Evolutionary conservation across 1,284 basidiomycete species (phyloP).

Genomic region (Peniophora sp.): DNA sequence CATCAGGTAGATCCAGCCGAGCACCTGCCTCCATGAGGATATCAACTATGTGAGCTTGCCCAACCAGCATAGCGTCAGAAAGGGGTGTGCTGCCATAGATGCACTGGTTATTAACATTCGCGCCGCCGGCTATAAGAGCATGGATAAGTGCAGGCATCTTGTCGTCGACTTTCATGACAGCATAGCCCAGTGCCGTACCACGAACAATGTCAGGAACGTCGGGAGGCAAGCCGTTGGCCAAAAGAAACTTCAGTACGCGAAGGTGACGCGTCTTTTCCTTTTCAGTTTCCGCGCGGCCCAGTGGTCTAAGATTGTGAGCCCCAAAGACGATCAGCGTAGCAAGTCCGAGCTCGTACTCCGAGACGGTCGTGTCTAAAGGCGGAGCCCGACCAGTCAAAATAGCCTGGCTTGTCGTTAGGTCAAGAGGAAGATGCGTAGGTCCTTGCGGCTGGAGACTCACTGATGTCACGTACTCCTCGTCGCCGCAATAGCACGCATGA

Average conservation of each 20-base stretch:
- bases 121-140: constrained; percentile 32
- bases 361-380: too few species aligned
- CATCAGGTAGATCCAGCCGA: constrained; percentile 37
- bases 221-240: constrained; percentile 31
- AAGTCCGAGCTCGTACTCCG: too few species aligned
- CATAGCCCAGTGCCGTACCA: constrained; percentile 41
- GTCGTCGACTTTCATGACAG: constrained; percentile 19
- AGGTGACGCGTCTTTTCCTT: constrained; percentile 18
- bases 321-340: too few species aligned
- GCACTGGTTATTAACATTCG: constrained; percentile 28
- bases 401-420: too few species aligned
- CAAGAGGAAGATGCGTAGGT: too few species aligned
- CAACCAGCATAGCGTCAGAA: constrained; percentile 27
- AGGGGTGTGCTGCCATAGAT: constrained; percentile 40
- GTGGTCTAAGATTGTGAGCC: too few species aligned
- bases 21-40: constrained; percentile 43
- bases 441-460: too few species aligned
- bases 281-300: too few species aligned
- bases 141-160: constrained; percentile 22
- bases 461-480: too few species aligned
- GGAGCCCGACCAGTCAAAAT: too few species aligned
- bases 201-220: constrained; percentile 40
- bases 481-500: too few species aligned
- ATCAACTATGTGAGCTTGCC: constrained; percentile 28
- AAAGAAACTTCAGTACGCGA: constrained; percentile 32